Base-by-base conservation (phyloP, 441 rosid genomes). In the Erodium moschatum region DNA sequence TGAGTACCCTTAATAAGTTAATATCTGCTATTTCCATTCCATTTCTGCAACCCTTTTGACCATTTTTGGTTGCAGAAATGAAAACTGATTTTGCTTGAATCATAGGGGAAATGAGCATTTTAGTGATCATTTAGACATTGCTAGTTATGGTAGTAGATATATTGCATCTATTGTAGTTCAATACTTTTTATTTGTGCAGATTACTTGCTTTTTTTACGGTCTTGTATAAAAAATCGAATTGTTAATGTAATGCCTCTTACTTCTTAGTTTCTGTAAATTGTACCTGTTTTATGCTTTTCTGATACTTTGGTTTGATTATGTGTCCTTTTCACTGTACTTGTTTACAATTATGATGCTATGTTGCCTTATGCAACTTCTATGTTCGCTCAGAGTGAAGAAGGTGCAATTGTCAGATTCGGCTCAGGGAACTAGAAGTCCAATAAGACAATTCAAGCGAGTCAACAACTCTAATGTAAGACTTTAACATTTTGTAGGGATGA, bases 331-430 rank as follows among this genome's bases (percentile, higher is more conserved):
- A 20, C 6, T 67, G 16, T 6, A 15, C 19, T 15, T 2, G 21
- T 24, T 6, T 18, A 67, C 64, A 11, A 27, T 19, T 69, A 20
- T 71, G 67, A 65, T 67, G 11, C 67, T 67, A 11, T 27, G 11
- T 24, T 50, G 65, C 48, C 54, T 54, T 40, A 46, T 64, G 67
- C 44, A 31, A 64, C 21, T 70, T 52, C 73, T 21, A 10, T 70
- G 66, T 46, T 64, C 31, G 70, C 70, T 71, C 71, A 94, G 99
- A 77, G 86, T 88, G 69, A 94, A 91, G 88, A 92, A 93, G 85
- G 96, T 88, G 20, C 99, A 91, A 73, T 94, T 94, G 29, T 86
- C 97, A 10, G 99, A 94, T 18, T 78, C 97, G 61, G 74, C 83
- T 24, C 88, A 81, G 75, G 94, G 86, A 52, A 64, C 75, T 24